These are phyloP conservation scores for Carex myosuroides DNA, from an alignment of 176 grass and related monocot genomes.

Conservation along the genomic window DNA sequence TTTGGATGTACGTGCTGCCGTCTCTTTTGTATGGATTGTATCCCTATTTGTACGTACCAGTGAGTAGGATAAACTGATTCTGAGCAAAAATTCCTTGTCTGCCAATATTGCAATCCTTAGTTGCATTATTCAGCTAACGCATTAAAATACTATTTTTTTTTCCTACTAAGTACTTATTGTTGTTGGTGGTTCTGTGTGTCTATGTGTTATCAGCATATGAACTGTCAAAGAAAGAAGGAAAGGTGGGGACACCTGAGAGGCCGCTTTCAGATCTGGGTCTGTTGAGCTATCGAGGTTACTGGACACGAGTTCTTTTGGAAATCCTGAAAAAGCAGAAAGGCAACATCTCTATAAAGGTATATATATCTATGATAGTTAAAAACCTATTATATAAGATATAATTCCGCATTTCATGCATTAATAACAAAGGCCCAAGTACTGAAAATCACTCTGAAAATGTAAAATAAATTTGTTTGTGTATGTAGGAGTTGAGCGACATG, in stretches of 20 bases:
- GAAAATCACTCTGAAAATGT: background rate
- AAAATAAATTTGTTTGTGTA: background rate
- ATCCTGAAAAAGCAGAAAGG: slow-evolving; percentile 97
- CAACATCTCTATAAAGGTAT: slow-evolving; percentile 98
- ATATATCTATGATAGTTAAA: background rate
- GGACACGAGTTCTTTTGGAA: slow-evolving; percentile 94
- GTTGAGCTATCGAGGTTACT: slow-evolving; percentile 87
- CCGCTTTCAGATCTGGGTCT: slow-evolving; percentile 95
- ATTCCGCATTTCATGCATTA: background rate
- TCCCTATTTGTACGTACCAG: background rate
- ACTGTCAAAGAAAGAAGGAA: slow-evolving; percentile 99
- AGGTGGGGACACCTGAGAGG: slow-evolving; percentile 93
- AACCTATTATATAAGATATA: background rate
- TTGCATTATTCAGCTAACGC: background rate
- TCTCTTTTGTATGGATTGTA: background rate
- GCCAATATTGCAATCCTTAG: background rate
- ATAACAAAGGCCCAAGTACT: background rate
- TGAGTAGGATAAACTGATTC: background rate
- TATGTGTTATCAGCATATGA: slow-evolving; percentile 59
- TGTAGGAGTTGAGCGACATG: slow-evolving; percentile 96
- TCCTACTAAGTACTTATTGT: background rate
- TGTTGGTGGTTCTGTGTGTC: background rate
- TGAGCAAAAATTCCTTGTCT: background rate
- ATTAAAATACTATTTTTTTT: background rate
- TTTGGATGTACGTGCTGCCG: background rate